phyloP scores from a whole-genome alignment of 2,329 filamentous ascomycete genomes.

The Cladosporium phlei region DNA sequence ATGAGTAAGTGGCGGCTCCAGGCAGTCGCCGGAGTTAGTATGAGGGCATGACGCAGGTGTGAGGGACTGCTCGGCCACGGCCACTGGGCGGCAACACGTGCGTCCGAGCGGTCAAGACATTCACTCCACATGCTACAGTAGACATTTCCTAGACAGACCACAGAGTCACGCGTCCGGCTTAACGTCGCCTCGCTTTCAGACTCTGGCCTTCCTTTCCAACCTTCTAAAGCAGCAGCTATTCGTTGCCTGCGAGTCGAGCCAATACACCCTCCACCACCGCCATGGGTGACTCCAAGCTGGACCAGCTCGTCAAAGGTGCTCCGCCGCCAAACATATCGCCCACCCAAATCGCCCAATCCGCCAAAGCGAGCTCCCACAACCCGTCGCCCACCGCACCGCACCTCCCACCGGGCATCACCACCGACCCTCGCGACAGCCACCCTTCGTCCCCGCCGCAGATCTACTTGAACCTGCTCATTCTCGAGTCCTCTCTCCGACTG shows the following conservation, averaged over 20 bases:
- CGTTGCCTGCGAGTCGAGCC: not conserved
- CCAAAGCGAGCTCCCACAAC: constrained; percentile 29
- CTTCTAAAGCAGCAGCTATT: too few species aligned
- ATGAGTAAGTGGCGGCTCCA: too few species aligned
- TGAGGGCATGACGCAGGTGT: too few species aligned
- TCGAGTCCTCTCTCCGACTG: constrained; percentile 86
- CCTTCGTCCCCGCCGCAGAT: constrained; percentile 94
- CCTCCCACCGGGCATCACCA: constrained; percentile 39
- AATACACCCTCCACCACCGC: not conserved
- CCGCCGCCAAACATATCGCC: constrained; percentile 58
- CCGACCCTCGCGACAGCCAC: constrained; percentile 71
- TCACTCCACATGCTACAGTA: not conserved
- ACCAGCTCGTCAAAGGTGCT: constrained; percentile 68
- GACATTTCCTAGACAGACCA: not conserved
- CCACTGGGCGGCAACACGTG: not conserved
- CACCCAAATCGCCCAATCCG: constrained; percentile 36
- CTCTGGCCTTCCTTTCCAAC: too few species aligned
- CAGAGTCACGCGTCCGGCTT: not conserved
- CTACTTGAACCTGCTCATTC: constrained; percentile 94
- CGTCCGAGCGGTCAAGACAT: not conserved
- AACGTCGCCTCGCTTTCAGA: too few species aligned
- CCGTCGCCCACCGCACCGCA: constrained; percentile 31
- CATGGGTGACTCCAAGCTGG: constrained; percentile 18
- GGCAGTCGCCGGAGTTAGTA: too few species aligned
- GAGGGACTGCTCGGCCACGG: too few species aligned